Evolutionary conservation across 768 basidiomycete genomes (phyloP), one percentile per base, ranked within the genome.

Genomic region (Paxillus involutus): DNA sequence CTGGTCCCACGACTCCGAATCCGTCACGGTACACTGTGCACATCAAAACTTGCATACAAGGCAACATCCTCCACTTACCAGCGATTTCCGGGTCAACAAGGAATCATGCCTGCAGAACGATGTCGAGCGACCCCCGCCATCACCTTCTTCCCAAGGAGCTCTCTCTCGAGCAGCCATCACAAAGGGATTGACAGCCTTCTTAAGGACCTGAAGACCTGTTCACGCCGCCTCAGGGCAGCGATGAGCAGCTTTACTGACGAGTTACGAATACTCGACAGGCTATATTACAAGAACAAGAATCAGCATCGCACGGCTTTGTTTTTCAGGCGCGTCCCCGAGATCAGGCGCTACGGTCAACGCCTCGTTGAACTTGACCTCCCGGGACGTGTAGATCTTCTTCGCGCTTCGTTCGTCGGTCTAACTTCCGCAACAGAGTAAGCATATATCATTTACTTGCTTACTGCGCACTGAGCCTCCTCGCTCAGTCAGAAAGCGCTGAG

Each of bases 211-310:
- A 89, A 83, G 64, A 26, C 68, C 44, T 73, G 71, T 58, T 74
- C 79, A n/a, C 81, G 85, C 32, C 75, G 77, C 29, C 75, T 88
- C 16, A 79, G 77, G 44, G 63, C 73, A 39, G 71, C 73, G 11
- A 60, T 82, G n/a, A 59, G 52, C 45, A 44, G 43, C 24, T 58
- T 65, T 56, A 54, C 47, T 13, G 59, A 65, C 47, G 65, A 66
- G 60, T 65, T 82, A 6, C 78, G 79, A 48, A 67, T 88, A 17
- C 73, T 91, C 35, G 82, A 85, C 59, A 76, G 84, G 49, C 64
- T 89, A 3, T 83, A 83, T 66, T 89, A 91, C 71, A 87, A 88
- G 59, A 83, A 83, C 52, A 88, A 85, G 61, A 89, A 89, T 58
- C 88, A 91, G 39, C 70, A 70, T 44, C 63, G 68, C 41, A 52